phyloP scores from a whole-genome alignment of 352 stramenopile genomes.

The Phytophthora litchii region DNA sequence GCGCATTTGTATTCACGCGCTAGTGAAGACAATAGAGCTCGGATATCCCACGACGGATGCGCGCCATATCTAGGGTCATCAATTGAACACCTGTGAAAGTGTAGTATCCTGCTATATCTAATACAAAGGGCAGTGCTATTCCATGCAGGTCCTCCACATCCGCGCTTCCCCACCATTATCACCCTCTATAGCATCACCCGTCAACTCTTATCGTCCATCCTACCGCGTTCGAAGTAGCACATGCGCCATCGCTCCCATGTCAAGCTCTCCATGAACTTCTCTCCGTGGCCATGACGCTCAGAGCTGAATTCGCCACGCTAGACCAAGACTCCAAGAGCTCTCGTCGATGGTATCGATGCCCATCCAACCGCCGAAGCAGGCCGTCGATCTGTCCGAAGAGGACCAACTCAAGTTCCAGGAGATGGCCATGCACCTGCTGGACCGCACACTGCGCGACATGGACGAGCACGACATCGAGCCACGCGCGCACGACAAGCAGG shows the following conservation, averaged over 20 bases:
- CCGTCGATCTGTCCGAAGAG: conserved; percentile 23
- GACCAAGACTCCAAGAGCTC: background rate
- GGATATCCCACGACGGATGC: conserved; percentile 14
- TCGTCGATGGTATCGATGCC: conserved; percentile 20
- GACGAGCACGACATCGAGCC: conserved; percentile 40
- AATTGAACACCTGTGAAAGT: background rate
- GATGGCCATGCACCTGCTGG: conserved; percentile 44
- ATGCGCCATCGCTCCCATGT: conserved; percentile 10
- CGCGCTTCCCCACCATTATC: background rate
- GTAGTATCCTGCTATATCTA: background rate
- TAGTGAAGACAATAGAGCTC: conserved; percentile 4
- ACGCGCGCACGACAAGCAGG: conserved; percentile 28
- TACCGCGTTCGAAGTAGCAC: conserved; percentile 14
- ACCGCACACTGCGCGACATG: conserved; percentile 41
- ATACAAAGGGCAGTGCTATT: background rate
- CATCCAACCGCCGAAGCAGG: conserved; percentile 25
- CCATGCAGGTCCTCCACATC: too few species aligned
- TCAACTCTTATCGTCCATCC: conserved; percentile 1
- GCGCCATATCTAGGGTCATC: conserved; percentile 20
- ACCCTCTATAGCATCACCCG: conserved; percentile 5
- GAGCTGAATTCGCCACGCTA: conserved; percentile 27
- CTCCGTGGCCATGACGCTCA: conserved; percentile 2
- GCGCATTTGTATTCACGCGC: background rate
- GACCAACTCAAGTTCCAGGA: conserved; percentile 46
- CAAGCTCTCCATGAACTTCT: background rate